These are phyloP conservation scores for Yarrowia sp. DNA, from an alignment of 805 yeast species.

Conservation along the genomic window DNA sequence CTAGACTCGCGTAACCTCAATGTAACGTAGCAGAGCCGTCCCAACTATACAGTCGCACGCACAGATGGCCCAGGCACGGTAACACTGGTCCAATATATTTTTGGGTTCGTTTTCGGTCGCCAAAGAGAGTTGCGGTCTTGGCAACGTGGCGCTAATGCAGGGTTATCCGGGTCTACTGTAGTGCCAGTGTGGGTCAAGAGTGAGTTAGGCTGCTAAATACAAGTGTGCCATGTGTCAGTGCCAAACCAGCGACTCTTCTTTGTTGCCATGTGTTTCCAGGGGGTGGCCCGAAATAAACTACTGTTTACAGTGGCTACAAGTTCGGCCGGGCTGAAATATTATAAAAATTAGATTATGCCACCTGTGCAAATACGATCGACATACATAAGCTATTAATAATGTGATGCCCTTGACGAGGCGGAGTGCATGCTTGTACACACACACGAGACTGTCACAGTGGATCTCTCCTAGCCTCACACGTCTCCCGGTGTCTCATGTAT, in stretches of 20 bases:
- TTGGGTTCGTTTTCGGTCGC: neutral
- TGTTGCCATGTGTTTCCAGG: no score
- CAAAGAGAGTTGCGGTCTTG: neutral
- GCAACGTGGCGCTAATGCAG: constrained; percentile 17
- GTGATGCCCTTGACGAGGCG: constrained; percentile 3
- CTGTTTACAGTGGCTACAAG: no score
- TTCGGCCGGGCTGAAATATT: neutral
- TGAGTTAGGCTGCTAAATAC: neutral
- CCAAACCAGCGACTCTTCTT: neutral
- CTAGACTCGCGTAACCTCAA: neutral
- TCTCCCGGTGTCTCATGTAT: neutral
- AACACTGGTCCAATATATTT: no score
- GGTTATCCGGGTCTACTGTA: neutral
- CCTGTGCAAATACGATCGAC: constrained; percentile 15
- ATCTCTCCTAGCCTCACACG: neutral
- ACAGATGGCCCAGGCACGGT: neutral
- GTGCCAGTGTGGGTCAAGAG: neutral
- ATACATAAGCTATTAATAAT: neutral
- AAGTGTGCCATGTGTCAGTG: neutral
- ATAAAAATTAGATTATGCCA: neutral
- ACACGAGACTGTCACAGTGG: neutral
- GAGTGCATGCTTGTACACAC: neutral
- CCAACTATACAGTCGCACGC: constrained; percentile 1
- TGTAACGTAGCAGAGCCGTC: neutral
- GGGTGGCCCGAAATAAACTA: no score